phyloP scores from a whole-genome alignment of 2,329 filamentous ascomycete genomes.

The Trichoderma sp. region DNA sequence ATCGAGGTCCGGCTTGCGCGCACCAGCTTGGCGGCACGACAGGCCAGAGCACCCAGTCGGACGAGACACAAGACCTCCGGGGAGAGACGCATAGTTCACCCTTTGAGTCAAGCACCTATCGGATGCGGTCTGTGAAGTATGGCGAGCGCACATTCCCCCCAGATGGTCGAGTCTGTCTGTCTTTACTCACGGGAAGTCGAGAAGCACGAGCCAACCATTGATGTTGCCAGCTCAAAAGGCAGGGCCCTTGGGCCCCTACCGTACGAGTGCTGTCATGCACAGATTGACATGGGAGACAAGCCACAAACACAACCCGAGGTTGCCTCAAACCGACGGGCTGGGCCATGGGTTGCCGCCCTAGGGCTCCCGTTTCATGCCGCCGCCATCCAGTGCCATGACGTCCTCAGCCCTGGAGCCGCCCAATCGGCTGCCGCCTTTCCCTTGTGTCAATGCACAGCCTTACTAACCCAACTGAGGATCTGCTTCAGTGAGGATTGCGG shows the following conservation, averaged over 20 bases:
- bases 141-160: conserved; percentile 6
- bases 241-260: background rate
- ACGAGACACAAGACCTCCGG: conserved; percentile 1
- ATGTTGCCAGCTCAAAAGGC: background rate
- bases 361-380: conserved; percentile 26
- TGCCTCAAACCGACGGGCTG: conserved; percentile 26
- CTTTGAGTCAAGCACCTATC: conserved; percentile 24
- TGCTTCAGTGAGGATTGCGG: background rate
- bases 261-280: background rate
- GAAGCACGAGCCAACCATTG: conserved; percentile 12
- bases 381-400: conserved; percentile 29
- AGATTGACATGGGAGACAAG: too few species aligned
- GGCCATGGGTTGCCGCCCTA: conserved; percentile 25
- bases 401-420: conserved; percentile 21
- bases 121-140: conserved; percentile 28
- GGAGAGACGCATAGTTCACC: conserved; percentile 6
- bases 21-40: conserved; percentile 26
- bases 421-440: conserved; percentile 29
- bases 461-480: conserved; percentile 26
- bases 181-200: background rate
- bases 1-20: conserved; percentile 13
- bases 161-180: conserved; percentile 1
- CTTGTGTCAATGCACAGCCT: conserved; percentile 25
- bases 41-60: conserved; percentile 22
- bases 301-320: background rate